Percentiles rank a stretch among this genome's conserved stretches.
phyloP scores from a whole-genome alignment of 176 grass and related monocot species.

The Eleusine indica region DNA sequence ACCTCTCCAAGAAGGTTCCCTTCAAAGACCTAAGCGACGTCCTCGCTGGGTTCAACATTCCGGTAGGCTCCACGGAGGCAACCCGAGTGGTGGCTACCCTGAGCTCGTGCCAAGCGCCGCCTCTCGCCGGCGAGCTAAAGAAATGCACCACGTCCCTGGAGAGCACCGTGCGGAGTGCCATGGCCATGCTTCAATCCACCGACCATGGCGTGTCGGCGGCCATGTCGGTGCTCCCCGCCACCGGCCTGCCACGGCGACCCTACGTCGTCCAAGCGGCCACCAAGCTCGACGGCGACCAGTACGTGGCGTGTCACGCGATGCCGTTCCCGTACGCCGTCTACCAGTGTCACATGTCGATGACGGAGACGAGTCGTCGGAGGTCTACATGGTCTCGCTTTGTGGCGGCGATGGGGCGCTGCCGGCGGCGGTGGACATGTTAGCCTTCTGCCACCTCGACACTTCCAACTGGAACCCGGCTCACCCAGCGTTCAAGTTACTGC shows the following conservation, averaged over 20 bases:
- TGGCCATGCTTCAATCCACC: not conserved
- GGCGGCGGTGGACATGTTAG: not conserved
- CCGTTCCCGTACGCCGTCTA: not conserved
- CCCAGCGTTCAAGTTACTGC: not conserved
- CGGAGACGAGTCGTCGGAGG: too few relatives aligned
- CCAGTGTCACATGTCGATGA: not conserved
- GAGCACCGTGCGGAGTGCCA: not conserved
- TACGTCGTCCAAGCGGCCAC: not conserved
- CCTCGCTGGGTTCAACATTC: not conserved
- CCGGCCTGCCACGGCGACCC: not conserved
- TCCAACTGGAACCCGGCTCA: slow-evolving; percentile 12
- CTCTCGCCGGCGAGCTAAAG: not conserved
- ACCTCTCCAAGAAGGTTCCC: not conserved
- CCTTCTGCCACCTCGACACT: slow-evolving; percentile 22
- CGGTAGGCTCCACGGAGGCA: not conserved
- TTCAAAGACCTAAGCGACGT: not conserved
- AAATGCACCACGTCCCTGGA: not conserved
- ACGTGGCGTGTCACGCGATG: not conserved
- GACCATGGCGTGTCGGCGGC: not conserved
- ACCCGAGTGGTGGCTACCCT: not conserved
- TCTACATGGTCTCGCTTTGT: not conserved
- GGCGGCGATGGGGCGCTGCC: not conserved
- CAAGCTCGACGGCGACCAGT: not conserved
- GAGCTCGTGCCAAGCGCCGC: not conserved
- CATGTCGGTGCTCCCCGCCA: not conserved